phyloP scores from a whole-genome alignment of 805 yeast genomes.

The Schizosaccharomyces lindneri region DNA sequence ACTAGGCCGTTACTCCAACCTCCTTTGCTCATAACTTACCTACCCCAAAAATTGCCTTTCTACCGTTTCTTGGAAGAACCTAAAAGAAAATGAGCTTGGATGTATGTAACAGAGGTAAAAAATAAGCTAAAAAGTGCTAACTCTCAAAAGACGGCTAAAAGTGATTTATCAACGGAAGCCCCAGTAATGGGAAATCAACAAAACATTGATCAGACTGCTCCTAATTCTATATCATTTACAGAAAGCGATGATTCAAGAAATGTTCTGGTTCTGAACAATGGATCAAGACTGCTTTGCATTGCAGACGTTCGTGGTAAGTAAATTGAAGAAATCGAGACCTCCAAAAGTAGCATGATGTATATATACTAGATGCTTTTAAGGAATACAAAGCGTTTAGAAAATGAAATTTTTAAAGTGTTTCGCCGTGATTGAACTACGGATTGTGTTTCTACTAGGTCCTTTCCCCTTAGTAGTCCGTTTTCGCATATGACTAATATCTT shows the following conservation, averaged over 20 bases:
- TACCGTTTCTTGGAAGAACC: not conserved
- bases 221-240: not conserved
- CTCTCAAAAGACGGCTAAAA: not conserved
- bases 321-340: not conserved
- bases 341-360: too few relatives aligned
- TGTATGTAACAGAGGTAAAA: not conserved
- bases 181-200: not conserved
- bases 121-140: not conserved
- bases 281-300: conserved; percentile 21
- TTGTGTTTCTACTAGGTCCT: too few relatives aligned
- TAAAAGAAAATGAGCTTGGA: not conserved
- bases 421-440: too few relatives aligned
- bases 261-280: conserved; percentile 6
- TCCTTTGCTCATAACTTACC: not conserved
- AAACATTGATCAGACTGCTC: not conserved
- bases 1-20: too few relatives aligned
- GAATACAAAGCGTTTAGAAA: too few relatives aligned
- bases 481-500: not conserved
- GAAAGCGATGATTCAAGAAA: not conserved
- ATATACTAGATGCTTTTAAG: too few relatives aligned
- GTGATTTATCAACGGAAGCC: not conserved
- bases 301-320: conserved; percentile 28
- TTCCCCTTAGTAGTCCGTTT: too few relatives aligned
- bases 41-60: not conserved
- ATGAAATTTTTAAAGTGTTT: too few relatives aligned